These are phyloP conservation scores for Metschnikowia kofuensis DNA, from an alignment of 805 yeast genomes.

Conservation along the genomic window DNA sequence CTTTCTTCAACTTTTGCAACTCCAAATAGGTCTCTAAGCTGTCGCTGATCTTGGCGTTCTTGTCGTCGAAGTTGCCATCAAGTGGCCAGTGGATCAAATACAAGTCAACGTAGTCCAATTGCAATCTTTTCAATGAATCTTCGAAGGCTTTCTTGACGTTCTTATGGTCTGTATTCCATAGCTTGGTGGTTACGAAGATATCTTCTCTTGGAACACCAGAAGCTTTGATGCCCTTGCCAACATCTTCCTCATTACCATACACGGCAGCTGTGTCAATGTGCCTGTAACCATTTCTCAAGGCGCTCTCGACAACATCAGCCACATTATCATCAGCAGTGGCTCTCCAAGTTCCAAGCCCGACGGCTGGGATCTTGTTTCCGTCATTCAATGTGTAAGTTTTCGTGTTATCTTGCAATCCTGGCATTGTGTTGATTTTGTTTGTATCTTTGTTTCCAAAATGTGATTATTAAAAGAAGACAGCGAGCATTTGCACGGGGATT, in stretches of 20 bases:
- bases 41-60: conserved; percentile 26
- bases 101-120: conserved; percentile 67
- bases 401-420: conserved; percentile 12
- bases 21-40: conserved; percentile 36
- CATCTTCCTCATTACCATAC: conserved; percentile 16
- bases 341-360: conserved; percentile 51
- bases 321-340: conserved; percentile 51
- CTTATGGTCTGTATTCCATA: conserved; percentile 59
- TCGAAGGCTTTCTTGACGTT: conserved; percentile 55
- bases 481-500: neutral
- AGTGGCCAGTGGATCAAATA: conserved; percentile 61
- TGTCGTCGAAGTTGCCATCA: conserved; percentile 27
- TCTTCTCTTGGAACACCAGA: conserved; percentile 49
- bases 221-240: conserved; percentile 17
- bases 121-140: conserved; percentile 55
- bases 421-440: neutral
- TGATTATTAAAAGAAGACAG: too few relatives aligned
- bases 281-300: conserved; percentile 41
- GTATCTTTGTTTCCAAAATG: neutral
- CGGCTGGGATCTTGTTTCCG: conserved; percentile 15
- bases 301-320: conserved; percentile 53
- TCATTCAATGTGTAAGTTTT: conserved; percentile 12
- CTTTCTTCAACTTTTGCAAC: conserved; percentile 52
- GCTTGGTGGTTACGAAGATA: conserved; percentile 68
- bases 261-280: conserved; percentile 18